Conservation (phyloP, 1,284 basidiomycete species). For the Termitomyces sp. region DNA sequence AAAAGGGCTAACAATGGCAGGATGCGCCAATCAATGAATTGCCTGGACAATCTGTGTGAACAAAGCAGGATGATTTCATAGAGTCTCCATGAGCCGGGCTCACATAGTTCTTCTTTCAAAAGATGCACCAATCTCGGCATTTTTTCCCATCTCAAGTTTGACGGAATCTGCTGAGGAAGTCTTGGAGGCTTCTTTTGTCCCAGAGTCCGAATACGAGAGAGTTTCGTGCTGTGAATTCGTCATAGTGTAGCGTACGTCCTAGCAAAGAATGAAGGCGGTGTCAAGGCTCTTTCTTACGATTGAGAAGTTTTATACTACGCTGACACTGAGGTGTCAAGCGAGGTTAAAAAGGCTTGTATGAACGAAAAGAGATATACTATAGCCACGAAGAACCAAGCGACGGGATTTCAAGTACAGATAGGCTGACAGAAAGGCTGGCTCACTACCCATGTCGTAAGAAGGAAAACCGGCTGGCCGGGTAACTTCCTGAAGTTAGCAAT, state of each 20-base stretch:
- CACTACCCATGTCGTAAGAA: constrained; percentile 9
- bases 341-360: constrained; percentile 8
- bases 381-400: constrained; percentile 14
- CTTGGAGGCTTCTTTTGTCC: constrained; percentile 7
- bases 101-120: constrained; percentile 36
- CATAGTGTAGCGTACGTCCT: constrained; percentile 4
- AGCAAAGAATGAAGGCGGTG: neutral
- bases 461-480: constrained; percentile 5
- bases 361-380: constrained; percentile 14
- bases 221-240: constrained; percentile 6
- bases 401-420: constrained; percentile 7
- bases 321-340: constrained; percentile 8
- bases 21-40: constrained; percentile 36
- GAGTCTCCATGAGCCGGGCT: neutral
- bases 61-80: constrained; percentile 2
- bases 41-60: constrained; percentile 20
- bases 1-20: constrained; percentile 36
- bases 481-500: constrained; percentile 1
- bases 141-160: constrained; percentile 17
- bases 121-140: constrained; percentile 9
- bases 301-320: constrained; percentile 14
- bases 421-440: constrained; percentile 15
- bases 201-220: constrained; percentile 13
- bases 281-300: neutral
- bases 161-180: constrained; percentile 15